Evolutionary conservation across 495 filamentous ascomycete species (phyloP).

Genomic region (Bathelium albidoporum): DNA sequence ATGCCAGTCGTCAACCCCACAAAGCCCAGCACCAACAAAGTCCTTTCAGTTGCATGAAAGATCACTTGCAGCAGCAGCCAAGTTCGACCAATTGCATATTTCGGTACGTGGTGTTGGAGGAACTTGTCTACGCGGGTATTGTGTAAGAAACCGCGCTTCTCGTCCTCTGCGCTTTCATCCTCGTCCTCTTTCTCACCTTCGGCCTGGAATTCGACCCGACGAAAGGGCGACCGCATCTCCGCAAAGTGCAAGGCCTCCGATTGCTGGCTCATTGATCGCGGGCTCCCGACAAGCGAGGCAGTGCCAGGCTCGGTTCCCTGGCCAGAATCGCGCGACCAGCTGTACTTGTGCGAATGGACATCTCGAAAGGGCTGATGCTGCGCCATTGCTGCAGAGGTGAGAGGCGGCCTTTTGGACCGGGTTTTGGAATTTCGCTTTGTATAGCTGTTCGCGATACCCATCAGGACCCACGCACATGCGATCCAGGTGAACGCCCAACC

Average conservation of each 20-base stretch:
- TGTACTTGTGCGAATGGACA: conserved; percentile 38
- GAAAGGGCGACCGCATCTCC: conserved; percentile 37
- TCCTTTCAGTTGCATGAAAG: conserved; percentile 51
- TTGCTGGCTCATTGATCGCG: conserved; percentile 47
- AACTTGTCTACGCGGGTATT: conserved; percentile 40
- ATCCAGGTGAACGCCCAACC: conserved; percentile 70
- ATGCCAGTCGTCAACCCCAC: conserved; percentile 51
- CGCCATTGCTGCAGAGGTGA: conserved; percentile 57
- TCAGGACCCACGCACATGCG: conserved; percentile 5
- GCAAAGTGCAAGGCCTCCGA: conserved; percentile 39
- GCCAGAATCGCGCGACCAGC: conserved; percentile 78
- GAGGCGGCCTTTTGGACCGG: conserved; percentile 42
- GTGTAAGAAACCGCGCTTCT: conserved; percentile 37
- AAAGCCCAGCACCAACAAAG: conserved; percentile 57
- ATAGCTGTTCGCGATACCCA: conserved; percentile 14
- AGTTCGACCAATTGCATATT: conserved; percentile 50
- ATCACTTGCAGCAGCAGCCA: conserved; percentile 46
- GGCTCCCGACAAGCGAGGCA: conserved; percentile 53
- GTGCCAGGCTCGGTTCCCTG: conserved; percentile 72
- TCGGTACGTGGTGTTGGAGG: conserved; percentile 35
- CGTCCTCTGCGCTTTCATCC: conserved; percentile 32
- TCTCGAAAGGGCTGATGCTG: conserved; percentile 47
- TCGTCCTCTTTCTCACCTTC: conserved; percentile 39
- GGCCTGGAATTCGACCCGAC: conserved; percentile 14
- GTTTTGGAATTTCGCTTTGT: conserved; percentile 38